A percentile compares a stretch with the other conserved stretches of the same genome.
These are phyloP conservation scores for Thelonectria discophora DNA, from an alignment of 2,329 filamentous ascomycete genomes.

Conservation along the genomic window DNA sequence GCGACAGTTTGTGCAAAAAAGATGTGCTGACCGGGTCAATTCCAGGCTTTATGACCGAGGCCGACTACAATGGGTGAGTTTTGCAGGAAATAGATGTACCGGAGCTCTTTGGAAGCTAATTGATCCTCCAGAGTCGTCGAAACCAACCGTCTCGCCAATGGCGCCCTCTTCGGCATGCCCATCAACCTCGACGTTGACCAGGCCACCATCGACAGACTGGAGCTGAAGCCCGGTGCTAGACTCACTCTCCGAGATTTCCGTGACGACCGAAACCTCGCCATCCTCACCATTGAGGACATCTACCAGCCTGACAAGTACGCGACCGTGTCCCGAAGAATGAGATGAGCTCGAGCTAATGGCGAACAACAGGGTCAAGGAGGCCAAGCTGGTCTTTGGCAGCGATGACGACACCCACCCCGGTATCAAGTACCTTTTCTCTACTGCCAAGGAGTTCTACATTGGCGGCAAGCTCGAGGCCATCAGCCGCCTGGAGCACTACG, in stretches of 20 bases:
- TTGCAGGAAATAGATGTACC: neutral
- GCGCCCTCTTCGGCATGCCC: slow-evolving; percentile 94
- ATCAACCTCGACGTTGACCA: slow-evolving; percentile 90
- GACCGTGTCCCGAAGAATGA: neutral
- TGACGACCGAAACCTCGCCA: slow-evolving; percentile 95
- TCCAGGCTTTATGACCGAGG: slow-evolving; percentile 93
- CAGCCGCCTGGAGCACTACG: slow-evolving; percentile 96
- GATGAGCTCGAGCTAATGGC: slow-evolving; percentile 30
- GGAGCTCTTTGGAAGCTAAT: slow-evolving; percentile 38
- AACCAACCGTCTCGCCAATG: slow-evolving; percentile 85
- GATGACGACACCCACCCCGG: slow-evolving; percentile 91
- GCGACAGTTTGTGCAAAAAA: slow-evolving; percentile 16
- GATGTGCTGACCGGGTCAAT: slow-evolving; percentile 26
- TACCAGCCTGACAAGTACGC: slow-evolving; percentile 94
- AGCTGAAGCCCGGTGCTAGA: slow-evolving; percentile 81
- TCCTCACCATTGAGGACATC: slow-evolving; percentile 93
- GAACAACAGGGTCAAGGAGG: slow-evolving; percentile 77
- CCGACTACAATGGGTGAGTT: slow-evolving; percentile 90
- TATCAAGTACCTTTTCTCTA: slow-evolving; percentile 86
- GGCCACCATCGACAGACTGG: slow-evolving; percentile 76
- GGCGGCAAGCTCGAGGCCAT: slow-evolving; percentile 96
- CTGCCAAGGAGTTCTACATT: slow-evolving; percentile 87
- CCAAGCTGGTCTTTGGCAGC: slow-evolving; percentile 92
- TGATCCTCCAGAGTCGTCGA: slow-evolving; percentile 77
- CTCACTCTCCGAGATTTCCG: slow-evolving; percentile 93